Percentiles rank a stretch among this genome's conserved stretches.
These are phyloP conservation scores for Ophiocordyceps sinensis DNA, from an alignment of 2,329 filamentous ascomycete genomes.

Conservation along the genomic window DNA sequence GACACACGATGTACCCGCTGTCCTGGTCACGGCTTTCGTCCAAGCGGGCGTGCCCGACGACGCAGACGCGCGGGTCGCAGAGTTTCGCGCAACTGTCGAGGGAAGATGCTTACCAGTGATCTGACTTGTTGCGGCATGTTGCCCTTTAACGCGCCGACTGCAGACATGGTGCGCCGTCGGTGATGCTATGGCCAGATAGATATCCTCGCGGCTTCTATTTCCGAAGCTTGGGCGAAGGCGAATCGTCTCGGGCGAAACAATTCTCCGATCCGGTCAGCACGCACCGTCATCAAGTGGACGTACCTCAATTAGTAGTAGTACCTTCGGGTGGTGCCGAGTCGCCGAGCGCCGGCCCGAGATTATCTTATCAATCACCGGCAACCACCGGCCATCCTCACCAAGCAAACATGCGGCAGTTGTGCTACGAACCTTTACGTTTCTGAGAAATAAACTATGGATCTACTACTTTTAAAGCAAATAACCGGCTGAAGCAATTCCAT, in stretches of 20 bases:
- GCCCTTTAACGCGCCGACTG: conserved; percentile 27
- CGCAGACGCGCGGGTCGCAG: neutral
- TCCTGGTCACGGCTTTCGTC: too few species aligned
- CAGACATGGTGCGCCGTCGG: conserved; percentile 19
- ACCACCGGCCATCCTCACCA: neutral
- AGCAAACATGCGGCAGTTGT: too few species aligned
- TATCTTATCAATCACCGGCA: too few species aligned
- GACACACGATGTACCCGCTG: too few species aligned
- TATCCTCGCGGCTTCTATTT: neutral
- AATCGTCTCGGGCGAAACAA: conserved; percentile 1
- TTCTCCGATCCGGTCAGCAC: conserved; percentile 3
- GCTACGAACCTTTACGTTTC: too few species aligned
- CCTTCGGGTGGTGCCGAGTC: too few species aligned
- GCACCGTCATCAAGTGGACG: neutral
- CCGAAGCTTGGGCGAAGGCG: neutral
- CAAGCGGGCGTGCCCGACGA: neutral
- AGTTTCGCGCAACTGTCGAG: neutral
- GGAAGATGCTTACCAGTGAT: conserved; percentile 28
- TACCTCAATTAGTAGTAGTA: too few species aligned
- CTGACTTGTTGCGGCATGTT: conserved; percentile 42
- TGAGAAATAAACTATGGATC: too few species aligned
- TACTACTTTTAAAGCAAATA: too few species aligned
- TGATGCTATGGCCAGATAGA: neutral
- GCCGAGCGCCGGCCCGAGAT: too few species aligned
- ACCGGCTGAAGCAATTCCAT: too few species aligned